Conservation (phyloP, 768 basidiomycete genomes). For the Nidula microcarpa region DNA sequence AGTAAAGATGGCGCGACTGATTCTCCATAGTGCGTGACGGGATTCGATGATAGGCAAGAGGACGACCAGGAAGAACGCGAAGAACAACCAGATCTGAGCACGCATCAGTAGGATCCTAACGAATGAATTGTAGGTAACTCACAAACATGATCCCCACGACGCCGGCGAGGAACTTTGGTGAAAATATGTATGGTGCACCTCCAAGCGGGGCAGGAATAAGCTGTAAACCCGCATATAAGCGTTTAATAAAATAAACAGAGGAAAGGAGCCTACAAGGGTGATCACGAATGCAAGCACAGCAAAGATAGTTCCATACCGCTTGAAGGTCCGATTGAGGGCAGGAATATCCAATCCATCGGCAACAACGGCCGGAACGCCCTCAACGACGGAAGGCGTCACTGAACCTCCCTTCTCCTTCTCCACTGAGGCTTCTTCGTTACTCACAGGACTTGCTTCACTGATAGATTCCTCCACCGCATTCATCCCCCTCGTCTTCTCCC, state of each 20-base stretch:
- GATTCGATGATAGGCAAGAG: slow-evolving; percentile 9
- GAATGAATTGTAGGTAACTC: neutral
- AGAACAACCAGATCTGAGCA: slow-evolving; percentile 9
- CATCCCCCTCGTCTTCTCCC: slow-evolving; percentile 17
- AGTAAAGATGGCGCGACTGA: slow-evolving; percentile 2
- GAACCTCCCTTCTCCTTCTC: neutral
- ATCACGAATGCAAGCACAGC: slow-evolving; percentile 9
- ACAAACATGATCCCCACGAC: slow-evolving; percentile 10
- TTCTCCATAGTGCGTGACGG: slow-evolving; percentile 3
- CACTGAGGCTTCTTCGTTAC: neutral
- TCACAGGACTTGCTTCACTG: neutral
- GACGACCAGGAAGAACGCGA: slow-evolving; percentile 10
- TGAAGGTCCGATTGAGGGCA: slow-evolving; percentile 11
- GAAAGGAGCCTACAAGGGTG: slow-evolving; percentile 7
- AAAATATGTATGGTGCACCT: slow-evolving; percentile 9
- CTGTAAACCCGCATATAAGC: neutral
- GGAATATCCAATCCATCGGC: slow-evolving; percentile 11
- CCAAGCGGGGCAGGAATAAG: slow-evolving; percentile 8
- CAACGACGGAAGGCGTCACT: neutral
- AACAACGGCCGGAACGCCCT: neutral
- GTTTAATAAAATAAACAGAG: neutral
- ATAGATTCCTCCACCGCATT: slow-evolving; percentile 4
- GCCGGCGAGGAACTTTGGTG: slow-evolving; percentile 5
- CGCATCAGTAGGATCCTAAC: neutral
- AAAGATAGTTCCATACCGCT: slow-evolving; percentile 8